Evolutionary conservation across 2,329 filamentous ascomycete species (phyloP).

Genomic region (Bipolaris zeicola): DNA sequence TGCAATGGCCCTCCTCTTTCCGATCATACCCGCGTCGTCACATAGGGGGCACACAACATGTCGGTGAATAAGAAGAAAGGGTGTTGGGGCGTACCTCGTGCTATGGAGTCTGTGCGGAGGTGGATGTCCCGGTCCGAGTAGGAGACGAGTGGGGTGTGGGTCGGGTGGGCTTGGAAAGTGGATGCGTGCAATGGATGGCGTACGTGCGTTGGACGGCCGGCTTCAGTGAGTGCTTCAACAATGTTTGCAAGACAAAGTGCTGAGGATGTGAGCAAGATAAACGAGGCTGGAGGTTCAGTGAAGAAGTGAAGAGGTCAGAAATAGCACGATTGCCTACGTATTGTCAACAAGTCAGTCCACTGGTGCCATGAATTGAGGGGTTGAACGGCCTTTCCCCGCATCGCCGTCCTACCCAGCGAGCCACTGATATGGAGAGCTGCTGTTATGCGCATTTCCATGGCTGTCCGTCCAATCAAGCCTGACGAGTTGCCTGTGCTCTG

Average conservation of each 20-base stretch:
- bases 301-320: conserved; percentile 12
- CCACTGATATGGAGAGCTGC: conserved; percentile 20
- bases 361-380: conserved; percentile 31
- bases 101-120: conserved; percentile 14
- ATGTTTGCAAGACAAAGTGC: conserved; percentile 3
- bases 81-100: conserved; percentile 17
- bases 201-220: conserved; percentile 4
- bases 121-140: conserved; percentile 9
- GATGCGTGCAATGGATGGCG: conserved; percentile 9
- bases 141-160: conserved; percentile 18
- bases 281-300: conserved; percentile 16
- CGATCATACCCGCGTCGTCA: conserved; percentile 13
- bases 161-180: conserved; percentile 11
- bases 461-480: conserved; percentile 22
- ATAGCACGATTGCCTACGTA: conserved; percentile 1
- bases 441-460: conserved; percentile 13
- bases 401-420: conserved; percentile 25
- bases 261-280: not conserved
- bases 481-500: conserved; percentile 14
- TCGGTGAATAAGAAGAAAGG: conserved; percentile 14
- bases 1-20: conserved; percentile 12
- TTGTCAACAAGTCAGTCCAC: conserved; percentile 19
- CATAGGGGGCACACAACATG: not conserved
- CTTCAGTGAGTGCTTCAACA: conserved; percentile 4
- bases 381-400: conserved; percentile 31